Percentiles rank a stretch among this genome's conserved stretches.
Evolutionary conservation across 441 rosid genomes (phyloP).

Genomic region (Brassica balearica): DNA sequence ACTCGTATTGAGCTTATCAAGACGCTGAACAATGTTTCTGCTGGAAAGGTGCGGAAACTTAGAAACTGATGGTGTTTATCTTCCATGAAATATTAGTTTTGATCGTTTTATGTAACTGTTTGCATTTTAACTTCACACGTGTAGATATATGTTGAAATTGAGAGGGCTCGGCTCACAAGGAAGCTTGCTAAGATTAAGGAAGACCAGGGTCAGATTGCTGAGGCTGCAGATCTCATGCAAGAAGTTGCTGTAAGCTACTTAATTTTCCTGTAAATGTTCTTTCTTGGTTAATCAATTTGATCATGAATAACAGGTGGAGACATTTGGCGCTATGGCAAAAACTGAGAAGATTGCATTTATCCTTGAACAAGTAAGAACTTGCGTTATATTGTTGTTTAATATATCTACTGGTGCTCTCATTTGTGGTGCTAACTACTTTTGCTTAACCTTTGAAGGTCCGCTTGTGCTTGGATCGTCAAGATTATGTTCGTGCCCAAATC

Average conservation of each 20-base stretch:
- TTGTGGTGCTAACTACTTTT: background rate
- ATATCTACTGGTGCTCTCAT: background rate
- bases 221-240: slow-evolving; percentile 98
- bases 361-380: slow-evolving; percentile 47
- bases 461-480: slow-evolving; percentile 90
- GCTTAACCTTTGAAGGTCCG: slow-evolving; percentile 61
- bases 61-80: background rate
- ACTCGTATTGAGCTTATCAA: too few relatives aligned
- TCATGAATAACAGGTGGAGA: slow-evolving; percentile 73
- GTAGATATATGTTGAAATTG: slow-evolving; percentile 89
- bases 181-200: slow-evolving; percentile 94
- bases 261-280: background rate
- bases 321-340: slow-evolving; percentile 98
- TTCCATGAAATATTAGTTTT: background rate
- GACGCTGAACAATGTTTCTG: too few relatives aligned
- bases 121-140: background rate
- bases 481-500: slow-evolving; percentile 95
- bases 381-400: background rate
- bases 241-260: slow-evolving; percentile 76
- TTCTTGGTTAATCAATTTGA: slow-evolving; percentile 18
- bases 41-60: too few relatives aligned
- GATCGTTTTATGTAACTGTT: background rate
- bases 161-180: slow-evolving; percentile 88
- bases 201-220: slow-evolving; percentile 83
- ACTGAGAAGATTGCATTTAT: slow-evolving; percentile 96